Percentiles rank a stretch among this genome's conserved stretches.
Conservation (phyloP, 2,329 filamentous ascomycete genomes). For the Exophiala alcalophila region DNA sequence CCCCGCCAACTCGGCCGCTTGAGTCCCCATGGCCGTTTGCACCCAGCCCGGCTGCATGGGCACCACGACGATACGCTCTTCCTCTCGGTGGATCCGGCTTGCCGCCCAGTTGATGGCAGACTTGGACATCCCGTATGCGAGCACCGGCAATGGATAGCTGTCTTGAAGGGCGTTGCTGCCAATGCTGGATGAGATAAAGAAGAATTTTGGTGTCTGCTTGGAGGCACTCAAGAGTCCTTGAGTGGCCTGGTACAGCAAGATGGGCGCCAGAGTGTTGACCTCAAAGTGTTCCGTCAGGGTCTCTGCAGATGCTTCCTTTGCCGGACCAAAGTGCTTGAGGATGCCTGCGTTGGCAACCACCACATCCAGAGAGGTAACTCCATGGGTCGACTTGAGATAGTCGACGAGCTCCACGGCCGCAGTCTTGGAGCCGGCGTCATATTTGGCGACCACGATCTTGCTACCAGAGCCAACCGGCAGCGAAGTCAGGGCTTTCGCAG, state of each 20-base stretch:
- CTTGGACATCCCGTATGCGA: constrained; percentile 32
- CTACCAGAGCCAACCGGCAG: constrained; percentile 38
- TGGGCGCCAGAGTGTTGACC: constrained; percentile 40
- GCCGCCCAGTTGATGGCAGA: constrained; percentile 29
- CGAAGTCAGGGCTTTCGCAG: constrained; percentile 31
- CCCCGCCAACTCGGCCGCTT: constrained; percentile 9
- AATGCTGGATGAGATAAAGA: constrained; percentile 39
- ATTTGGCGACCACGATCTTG: constrained; percentile 41
- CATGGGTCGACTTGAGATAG: constrained; percentile 32
- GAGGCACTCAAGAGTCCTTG: constrained; percentile 36
- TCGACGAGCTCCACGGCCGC: constrained; percentile 35
- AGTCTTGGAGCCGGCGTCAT: constrained; percentile 38
- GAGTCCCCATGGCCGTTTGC: constrained; percentile 27
- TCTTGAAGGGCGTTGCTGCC: constrained; percentile 38
- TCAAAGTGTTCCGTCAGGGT: constrained; percentile 42
- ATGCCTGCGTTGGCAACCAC: constrained; percentile 54
- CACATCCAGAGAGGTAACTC: constrained; percentile 45
- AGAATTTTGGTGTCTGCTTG: constrained; percentile 35
- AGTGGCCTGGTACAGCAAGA: constrained; percentile 37
- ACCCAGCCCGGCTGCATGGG: constrained; percentile 37
- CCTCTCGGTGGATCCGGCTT: constrained; percentile 29
- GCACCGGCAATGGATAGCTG: constrained; percentile 15
- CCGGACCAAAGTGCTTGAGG: constrained; percentile 33
- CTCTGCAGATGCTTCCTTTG: constrained; percentile 36
- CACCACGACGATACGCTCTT: constrained; percentile 30